Percentiles rank a stretch among this genome's conserved stretches.
phyloP scores from a whole-genome alignment of 176 grass and related monocot genomes.

The Carex kokanica region DNA sequence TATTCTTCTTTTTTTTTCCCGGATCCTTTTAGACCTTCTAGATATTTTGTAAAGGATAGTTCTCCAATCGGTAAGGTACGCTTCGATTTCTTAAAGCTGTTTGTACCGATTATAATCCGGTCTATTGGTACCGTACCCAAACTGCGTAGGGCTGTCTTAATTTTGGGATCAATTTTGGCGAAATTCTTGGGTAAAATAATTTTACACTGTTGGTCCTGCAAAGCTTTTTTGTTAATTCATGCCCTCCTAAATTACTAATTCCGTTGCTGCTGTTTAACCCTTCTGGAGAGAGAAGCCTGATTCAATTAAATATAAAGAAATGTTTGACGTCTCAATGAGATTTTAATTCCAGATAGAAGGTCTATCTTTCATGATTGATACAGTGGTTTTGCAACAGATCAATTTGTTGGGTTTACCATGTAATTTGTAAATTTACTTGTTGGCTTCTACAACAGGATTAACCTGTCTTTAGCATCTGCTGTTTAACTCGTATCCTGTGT shows the following conservation, averaged over 20 bases:
- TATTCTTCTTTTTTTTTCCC: not conserved
- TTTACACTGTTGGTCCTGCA: not conserved
- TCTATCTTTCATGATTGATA: not conserved
- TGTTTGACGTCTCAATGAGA: not conserved
- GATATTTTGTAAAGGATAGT: not conserved
- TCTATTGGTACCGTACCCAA: not conserved
- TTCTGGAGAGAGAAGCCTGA: not conserved
- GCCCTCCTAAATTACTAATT: not conserved
- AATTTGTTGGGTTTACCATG: not conserved
- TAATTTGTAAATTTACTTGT: not conserved
- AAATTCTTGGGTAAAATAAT: constrained; percentile 4
- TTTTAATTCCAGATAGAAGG: not conserved
- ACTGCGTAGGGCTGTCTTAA: not conserved
- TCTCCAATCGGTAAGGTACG: not conserved
- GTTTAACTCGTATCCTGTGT: not conserved
- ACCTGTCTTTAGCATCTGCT: not conserved
- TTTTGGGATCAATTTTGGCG: not conserved
- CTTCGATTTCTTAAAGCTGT: not conserved
- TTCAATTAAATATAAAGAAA: not conserved
- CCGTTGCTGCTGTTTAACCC: not conserved
- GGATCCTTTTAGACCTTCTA: not conserved
- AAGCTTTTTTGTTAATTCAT: not conserved
- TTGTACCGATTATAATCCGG: not conserved
- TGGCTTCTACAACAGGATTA: not conserved
- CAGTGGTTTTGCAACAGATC: not conserved